Base-by-base conservation (phyloP, 2,329 filamentous ascomycete species). In the Aureobasidium sp. region DNA sequence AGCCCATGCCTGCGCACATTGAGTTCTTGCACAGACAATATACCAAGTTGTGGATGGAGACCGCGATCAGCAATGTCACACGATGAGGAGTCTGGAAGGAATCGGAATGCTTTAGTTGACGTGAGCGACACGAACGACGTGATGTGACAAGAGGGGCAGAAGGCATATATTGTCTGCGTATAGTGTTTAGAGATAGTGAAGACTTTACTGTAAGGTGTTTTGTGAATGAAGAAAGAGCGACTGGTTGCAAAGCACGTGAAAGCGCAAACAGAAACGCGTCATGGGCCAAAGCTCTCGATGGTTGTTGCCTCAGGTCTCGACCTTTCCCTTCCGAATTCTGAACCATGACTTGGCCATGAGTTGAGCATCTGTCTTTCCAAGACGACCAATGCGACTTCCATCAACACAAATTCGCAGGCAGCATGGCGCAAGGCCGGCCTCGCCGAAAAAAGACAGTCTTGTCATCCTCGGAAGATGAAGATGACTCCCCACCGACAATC, bases 11-110 rank as follows among this genome's bases (percentile, higher is more conserved):
- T 12, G 63, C 70, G 1, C 71, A 76, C 66, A 75, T 81, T 17
- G 75, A 77, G 56, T 83, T 79, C 76, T 65, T 79, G 67, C 82
- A 85, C 71, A 73, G 77, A 66, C 75, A 81, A 71, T 84, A 85
- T 68, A 79, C 80, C 20, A 84, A 84, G 72, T 66, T 84, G 46
- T 77, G 74, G 74, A 79, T 83, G 77, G 82, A 84, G 75, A 82
- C 76, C 52, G 81, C 79, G 1, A 66, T 82, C 44, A 67, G 71
- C 66, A 76, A 76, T 63, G 68, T 72, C 39, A 69, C 68, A 57
- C 69, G 65, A 63, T 72, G 63, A 46, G 46, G 41, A 29, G 29
- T 15, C 7, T 15, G 12, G 43, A 50, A 9, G 32, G 7, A 50
- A 3, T 32, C 13, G 13, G 27, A 5, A 50, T 20, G 39, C 13